A percentile compares a stretch with the other conserved stretches of the same genome.
Evolutionary conservation across 345 rosid species (phyloP).

Genomic region (Bruguiera gymnorhiza): DNA sequence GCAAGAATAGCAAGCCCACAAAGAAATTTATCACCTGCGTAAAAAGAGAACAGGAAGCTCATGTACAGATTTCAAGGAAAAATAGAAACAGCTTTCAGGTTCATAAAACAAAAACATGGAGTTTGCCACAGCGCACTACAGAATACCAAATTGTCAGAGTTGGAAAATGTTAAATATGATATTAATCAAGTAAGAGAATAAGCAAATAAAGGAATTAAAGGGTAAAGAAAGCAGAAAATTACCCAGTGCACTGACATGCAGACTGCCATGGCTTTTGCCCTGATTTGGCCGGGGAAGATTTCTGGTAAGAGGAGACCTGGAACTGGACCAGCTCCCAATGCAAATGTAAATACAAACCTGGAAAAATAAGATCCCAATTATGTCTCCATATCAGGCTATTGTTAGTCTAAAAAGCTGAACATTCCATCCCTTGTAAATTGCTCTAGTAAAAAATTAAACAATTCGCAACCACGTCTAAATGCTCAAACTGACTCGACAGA

Average conservation of each 20-base stretch:
- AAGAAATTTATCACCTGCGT: constrained; percentile 87
- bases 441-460: not conserved
- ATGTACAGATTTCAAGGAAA: no score
- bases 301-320: constrained; percentile 95
- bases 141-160: not conserved
- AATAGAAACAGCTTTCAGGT: no score
- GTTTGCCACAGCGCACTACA: not conserved
- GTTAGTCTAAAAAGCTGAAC: not conserved
- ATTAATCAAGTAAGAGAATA: no score
- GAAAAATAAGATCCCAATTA: constrained; percentile 17
- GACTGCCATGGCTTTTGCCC: constrained; percentile 96
- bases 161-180: not conserved
- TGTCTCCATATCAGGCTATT: constrained; percentile 2
- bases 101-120: no score
- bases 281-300: constrained; percentile 79
- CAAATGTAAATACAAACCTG: constrained; percentile 92
- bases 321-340: constrained; percentile 98
- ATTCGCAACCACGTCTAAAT: not conserved
- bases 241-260: constrained; percentile 99
- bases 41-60: not conserved
- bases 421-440: not conserved
- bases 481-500: not conserved
- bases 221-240: constrained; percentile 20
- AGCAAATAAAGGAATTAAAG: not conserved
- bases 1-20: constrained; percentile 90